Percentiles rank a stretch among this genome's conserved stretches.
phyloP scores from a whole-genome alignment of 2,329 filamentous ascomycete species.

The Phyllosticta citrichinensis region DNA sequence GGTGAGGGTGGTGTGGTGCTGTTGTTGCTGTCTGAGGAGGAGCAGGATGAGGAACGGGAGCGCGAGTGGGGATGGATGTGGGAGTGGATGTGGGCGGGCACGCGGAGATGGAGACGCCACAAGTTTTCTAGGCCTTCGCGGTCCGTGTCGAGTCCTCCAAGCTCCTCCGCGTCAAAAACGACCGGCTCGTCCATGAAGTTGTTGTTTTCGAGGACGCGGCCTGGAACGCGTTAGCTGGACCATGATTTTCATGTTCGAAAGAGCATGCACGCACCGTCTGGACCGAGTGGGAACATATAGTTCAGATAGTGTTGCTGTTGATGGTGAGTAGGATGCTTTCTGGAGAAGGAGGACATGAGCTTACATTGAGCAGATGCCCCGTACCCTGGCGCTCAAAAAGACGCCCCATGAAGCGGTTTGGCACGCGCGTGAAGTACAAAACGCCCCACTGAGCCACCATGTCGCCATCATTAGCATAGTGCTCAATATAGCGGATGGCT shows the following conservation, averaged over 20 bases:
- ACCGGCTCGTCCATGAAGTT: conserved; percentile 51
- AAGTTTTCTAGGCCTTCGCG: conserved; percentile 6
- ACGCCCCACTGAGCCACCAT: conserved; percentile 68
- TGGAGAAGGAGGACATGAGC: neutral
- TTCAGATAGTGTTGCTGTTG: conserved; percentile 47
- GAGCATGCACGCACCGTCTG: conserved; percentile 17
- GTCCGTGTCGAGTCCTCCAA: neutral
- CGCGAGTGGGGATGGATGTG: neutral
- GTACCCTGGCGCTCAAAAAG: conserved; percentile 35
- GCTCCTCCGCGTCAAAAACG: neutral
- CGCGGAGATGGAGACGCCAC: neutral
- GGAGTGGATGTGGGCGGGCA: neutral
- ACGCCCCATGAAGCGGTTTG: conserved; percentile 40
- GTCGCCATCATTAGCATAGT: conserved; percentile 66
- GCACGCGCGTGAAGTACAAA: conserved; percentile 52
- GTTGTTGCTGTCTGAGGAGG: neutral
- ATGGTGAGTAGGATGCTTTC: neutral
- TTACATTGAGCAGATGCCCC: conserved; percentile 31
- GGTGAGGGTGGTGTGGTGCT: neutral
- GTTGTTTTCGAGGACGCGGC: conserved; percentile 41
- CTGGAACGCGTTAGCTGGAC: too few relatives aligned
- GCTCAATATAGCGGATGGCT: conserved; percentile 63
- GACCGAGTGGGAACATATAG: conserved; percentile 47
- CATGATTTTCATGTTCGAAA: too few relatives aligned
- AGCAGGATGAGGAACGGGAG: neutral